Base-by-base conservation (phyloP, 2,329 filamentous ascomycete genomes). In the Talaromyces sp. region DNA sequence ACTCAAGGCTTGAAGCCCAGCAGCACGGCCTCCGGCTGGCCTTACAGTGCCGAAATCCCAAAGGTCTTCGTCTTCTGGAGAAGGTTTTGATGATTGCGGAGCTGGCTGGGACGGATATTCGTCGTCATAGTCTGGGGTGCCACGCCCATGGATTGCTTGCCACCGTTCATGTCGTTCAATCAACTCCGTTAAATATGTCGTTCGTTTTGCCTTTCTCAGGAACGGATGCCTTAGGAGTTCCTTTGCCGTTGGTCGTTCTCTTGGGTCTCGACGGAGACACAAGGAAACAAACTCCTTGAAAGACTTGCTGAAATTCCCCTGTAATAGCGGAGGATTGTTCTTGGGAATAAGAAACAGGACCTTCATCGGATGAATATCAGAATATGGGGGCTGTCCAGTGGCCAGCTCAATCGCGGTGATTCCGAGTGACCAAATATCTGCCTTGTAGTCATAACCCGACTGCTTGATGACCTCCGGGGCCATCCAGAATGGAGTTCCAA, bases 401-500 rank as follows among this genome's bases (percentile, higher is more conserved):
- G 93, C 93, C 64, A 97, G 77, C 74, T 97, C 93, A 48, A 97
- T 84, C 1, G 93, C 92, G 0, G 93, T 97, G 72, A 97, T 97
- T 43, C 93, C 93, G 19, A 97, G 80, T 1, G 93, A 97, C 93
- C 93, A 97, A 61, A 97, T 96, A 72, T 97, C 93, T 51, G 93
- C 93, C 78, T 97, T 97, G 78, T 96, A 91, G 74, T 97, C 93
- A 79, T 97, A 97, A 54, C 93, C 93, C 61, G 92, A 96, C 75
- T 99, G 93, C 78, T 96, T 96, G 75, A 99, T 99, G 59, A 97
- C 93, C 77, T 99, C 93, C 11, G 93, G 93, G 2, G 94, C 93
- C 93, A 99, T 99, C 94, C 94, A 99, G 74, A 97, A 99, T 1
- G 94, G 93, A 0, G 93, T 97, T 35, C 94, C 94, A 32, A 99